A percentile compares a stretch with the other conserved stretches of the same genome.
Evolutionary conservation across 352 stramenopile species (phyloP).

Genomic region (Pythium phragmitis): DNA sequence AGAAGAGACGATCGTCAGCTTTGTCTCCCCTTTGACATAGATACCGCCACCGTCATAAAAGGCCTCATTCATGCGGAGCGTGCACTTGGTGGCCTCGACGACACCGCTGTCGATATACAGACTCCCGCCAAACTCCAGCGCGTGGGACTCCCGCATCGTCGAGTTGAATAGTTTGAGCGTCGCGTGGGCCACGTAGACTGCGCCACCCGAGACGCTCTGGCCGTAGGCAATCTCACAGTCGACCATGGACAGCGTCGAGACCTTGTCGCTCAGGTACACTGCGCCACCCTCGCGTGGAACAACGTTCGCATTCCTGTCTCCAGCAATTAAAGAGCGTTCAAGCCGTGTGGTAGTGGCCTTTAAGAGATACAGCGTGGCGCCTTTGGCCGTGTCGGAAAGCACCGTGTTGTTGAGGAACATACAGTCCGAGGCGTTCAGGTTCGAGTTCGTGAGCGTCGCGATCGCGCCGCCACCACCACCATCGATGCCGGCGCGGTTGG

Average conservation of each 20-base stretch:
- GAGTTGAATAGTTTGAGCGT: conserved; percentile 33
- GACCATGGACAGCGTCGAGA: conserved; percentile 31
- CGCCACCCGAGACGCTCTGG: conserved; percentile 40
- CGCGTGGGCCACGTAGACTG: conserved; percentile 38
- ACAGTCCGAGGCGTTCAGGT: conserved; percentile 13
- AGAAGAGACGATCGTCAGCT: conserved; percentile 25
- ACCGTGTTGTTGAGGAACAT: conserved; percentile 16
- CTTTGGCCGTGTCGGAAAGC: conserved; percentile 6
- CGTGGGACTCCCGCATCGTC: conserved; percentile 33
- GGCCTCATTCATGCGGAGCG: conserved; percentile 44
- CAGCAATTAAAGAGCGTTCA: conserved; percentile 1
- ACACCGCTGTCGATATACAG: conserved; percentile 38
- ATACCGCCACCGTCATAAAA: conserved; percentile 63
- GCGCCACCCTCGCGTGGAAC: conserved; percentile 35
- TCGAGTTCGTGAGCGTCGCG: conserved; percentile 1
- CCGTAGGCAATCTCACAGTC: conserved; percentile 43
- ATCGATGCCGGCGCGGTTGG: conserved; percentile 5
- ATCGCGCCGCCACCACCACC: conserved; percentile 21
- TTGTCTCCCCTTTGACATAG: conserved; percentile 38
- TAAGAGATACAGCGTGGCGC: conserved; percentile 15
- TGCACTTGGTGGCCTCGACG: conserved; percentile 23
- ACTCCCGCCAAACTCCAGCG: conserved; percentile 53
- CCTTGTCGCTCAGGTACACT: conserved; percentile 40
- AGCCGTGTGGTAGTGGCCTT: conserved; percentile 1
- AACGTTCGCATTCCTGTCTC: not conserved